phyloP scores from a whole-genome alignment of 129 eudicot species.

The Deinandra increscens region DNA sequence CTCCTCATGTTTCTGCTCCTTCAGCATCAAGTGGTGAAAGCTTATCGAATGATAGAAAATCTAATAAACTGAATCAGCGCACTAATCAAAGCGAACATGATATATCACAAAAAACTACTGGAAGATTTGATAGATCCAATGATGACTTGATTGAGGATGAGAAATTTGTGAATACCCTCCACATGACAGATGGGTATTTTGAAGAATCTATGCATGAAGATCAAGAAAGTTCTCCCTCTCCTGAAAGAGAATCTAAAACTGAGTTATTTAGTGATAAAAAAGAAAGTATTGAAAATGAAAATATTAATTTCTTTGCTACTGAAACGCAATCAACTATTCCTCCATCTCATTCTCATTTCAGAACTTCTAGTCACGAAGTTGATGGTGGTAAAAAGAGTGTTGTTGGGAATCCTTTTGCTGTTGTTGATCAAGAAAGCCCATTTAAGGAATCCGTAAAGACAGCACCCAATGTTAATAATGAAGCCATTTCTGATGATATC shows the following conservation, averaged over 20 bases:
- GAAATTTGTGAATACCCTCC: conserved; percentile 22
- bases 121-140: conserved; percentile 24
- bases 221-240: conserved; percentile 10
- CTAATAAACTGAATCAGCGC: conserved; percentile 32
- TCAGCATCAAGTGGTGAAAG: conserved; percentile 18
- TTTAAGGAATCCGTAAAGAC: conserved; percentile 31
- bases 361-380: conserved; percentile 26
- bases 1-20: conserved; percentile 16
- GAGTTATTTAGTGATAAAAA: conserved; percentile 25
- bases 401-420: conserved; percentile 42
- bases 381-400: conserved; percentile 32
- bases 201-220: conserved; percentile 30
- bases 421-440: conserved; percentile 29
- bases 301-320: conserved; percentile 31
- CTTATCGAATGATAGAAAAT: conserved; percentile 24
- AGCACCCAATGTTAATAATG: conserved; percentile 33
- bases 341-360: conserved; percentile 42
- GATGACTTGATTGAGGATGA: conserved; percentile 42
- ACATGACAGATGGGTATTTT: conserved; percentile 30
- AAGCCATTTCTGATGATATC: conserved; percentile 35
- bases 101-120: conserved; percentile 14
- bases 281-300: conserved; percentile 31
- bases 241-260: conserved; percentile 30
- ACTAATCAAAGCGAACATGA: conserved; percentile 11
- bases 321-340: conserved; percentile 31